phyloP scores from a whole-genome alignment of 106 monocot genomes.

The Dendrobium officinale region DNA sequence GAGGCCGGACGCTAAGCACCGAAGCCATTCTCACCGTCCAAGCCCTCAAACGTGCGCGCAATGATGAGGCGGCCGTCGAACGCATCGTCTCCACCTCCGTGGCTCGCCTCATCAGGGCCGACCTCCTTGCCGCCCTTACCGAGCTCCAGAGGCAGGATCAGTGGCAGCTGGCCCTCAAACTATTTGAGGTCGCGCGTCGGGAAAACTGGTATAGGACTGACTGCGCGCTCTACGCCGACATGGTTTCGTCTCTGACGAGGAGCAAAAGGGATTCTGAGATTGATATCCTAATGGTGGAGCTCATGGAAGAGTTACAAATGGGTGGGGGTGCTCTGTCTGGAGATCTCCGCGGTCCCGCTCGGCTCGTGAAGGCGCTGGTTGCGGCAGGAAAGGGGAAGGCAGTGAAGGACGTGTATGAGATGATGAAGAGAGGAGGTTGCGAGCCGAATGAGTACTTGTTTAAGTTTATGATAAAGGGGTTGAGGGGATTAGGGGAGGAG shows the following conservation, averaged over 20 bases:
- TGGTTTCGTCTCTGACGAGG: slow-evolving; percentile 35
- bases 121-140: slow-evolving; percentile 45
- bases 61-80: background rate
- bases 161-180: slow-evolving; percentile 38
- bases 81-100: slow-evolving; percentile 17
- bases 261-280: slow-evolving; percentile 14
- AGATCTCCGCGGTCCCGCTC: slow-evolving; percentile 39
- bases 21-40: slow-evolving; percentile 90
- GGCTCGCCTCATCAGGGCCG: slow-evolving; percentile 61
- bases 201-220: slow-evolving; percentile 34
- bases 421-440: slow-evolving; percentile 43
- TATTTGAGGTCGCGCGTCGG: slow-evolving; percentile 36
- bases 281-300: slow-evolving; percentile 22
- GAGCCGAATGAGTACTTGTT: slow-evolving; percentile 63
- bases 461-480: slow-evolving; percentile 49
- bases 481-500: slow-evolving; percentile 58
- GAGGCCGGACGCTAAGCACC: slow-evolving; percentile 75
- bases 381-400: slow-evolving; percentile 38
- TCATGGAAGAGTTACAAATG: slow-evolving; percentile 29
- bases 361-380: slow-evolving; percentile 48
- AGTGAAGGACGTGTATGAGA: slow-evolving; percentile 38
- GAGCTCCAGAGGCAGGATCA: slow-evolving; percentile 70
- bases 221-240: slow-evolving; percentile 35
- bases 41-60: slow-evolving; percentile 62
- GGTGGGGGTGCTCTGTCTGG: slow-evolving; percentile 14